Base-by-base conservation (phyloP, 257 asterid genomes). In the Thymus mandschuricus region DNA sequence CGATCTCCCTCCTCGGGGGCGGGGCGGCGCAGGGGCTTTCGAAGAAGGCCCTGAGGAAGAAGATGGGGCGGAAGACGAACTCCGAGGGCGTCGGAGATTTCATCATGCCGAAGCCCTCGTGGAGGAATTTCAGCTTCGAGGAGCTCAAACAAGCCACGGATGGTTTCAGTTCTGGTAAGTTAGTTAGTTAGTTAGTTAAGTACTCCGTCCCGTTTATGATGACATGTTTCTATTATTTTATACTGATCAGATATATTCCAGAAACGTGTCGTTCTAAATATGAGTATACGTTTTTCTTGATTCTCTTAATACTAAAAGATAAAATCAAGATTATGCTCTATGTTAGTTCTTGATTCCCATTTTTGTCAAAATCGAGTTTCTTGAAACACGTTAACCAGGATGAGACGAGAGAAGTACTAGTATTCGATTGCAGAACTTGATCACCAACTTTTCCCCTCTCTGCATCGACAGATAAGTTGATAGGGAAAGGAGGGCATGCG, bases 401-500 rank as follows among this genome's bases (percentile, higher is more conserved):
- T 21, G 21, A 21, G 21, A 21, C 21, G 21, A 21, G 21, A 21
- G 21, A 21, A 21, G 21, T 21, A 21, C 21, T 21, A 21, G 21
- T 21, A 21, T 21, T 21, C 21, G 21, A 21, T 21, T 21, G 21
- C 21, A 21, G 21, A 21, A 21, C 21, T 21, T 31, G 50, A 30
- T 6, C 44, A 38, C 6, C 44, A 21, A 21, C 44, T 38, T 38
- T 38, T 48, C 54, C 70, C 58, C 30, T 63, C 13, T 29, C 48
- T 55, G 29, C 27, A 50, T 41, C 65, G 63, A 59, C 41, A 92
- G 98, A 87, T 71, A 87, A 87, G 72, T 60, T 93, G 81, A 81
- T 95, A 44, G 99, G 99, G 60, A 87, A 92, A 89, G 99, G 98
- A 6, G 99, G 99, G 6, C 97, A 92, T 72, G 98, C 99, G 40